phyloP scores from a whole-genome alignment of 805 yeast species.

The Myxozyma monticola region DNA sequence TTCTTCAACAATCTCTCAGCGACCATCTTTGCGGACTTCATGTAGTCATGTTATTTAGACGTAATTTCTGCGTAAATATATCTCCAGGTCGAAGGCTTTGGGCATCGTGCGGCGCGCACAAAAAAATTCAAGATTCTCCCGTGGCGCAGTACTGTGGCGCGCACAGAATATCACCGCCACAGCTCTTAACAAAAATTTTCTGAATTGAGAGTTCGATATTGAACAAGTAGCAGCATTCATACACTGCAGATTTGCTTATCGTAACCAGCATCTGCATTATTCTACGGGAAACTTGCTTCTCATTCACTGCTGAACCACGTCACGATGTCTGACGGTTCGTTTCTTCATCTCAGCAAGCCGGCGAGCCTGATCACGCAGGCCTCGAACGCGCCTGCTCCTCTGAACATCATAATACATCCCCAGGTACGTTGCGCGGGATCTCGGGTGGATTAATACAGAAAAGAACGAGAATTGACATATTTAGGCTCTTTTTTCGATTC shows the following conservation, averaged over 20 bases:
- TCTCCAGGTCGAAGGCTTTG: too few relatives aligned
- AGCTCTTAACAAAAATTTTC: constrained; percentile 5
- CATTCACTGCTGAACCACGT: not conserved
- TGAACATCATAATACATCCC: constrained; percentile 32
- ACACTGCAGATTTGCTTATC: not conserved
- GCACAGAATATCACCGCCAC: not conserved
- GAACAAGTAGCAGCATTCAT: not conserved
- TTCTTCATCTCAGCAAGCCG: constrained; percentile 30
- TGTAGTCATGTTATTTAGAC: too few relatives aligned
- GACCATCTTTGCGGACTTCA: too few relatives aligned
- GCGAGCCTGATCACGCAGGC: constrained; percentile 10
- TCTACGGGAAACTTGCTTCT: not conserved
- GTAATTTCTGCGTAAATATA: too few relatives aligned
- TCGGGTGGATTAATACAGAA: not conserved
- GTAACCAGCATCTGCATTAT: not conserved
- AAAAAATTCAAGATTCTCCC: too few relatives aligned
- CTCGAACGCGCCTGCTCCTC: constrained; percentile 24
- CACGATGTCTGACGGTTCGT: constrained; percentile 19
- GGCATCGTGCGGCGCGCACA: constrained; percentile 8
- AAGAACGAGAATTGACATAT: not conserved
- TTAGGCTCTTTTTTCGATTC: constrained; percentile 57
- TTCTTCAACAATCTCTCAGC: too few relatives aligned
- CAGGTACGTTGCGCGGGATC: constrained; percentile 17
- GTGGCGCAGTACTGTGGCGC: too few relatives aligned
- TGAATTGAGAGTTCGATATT: not conserved